phyloP scores from a whole-genome alignment of 2,329 filamentous ascomycete species.

The Botrytis aclada region DNA sequence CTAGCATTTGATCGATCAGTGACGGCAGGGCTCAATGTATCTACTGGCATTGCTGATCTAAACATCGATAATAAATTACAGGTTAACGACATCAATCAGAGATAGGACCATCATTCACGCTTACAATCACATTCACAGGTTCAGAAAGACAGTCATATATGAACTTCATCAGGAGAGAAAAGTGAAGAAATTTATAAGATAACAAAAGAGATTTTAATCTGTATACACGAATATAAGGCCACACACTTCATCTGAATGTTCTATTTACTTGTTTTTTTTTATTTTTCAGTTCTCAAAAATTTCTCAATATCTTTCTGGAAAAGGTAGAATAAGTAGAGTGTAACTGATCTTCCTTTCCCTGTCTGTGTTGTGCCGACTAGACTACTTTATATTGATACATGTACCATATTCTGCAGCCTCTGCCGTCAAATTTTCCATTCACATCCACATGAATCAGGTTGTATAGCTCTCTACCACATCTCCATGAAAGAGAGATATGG shows the following conservation, averaged over 20 bases:
- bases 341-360: constrained; percentile 8
- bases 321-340: constrained; percentile 7
- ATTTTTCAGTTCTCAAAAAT: constrained; percentile 16
- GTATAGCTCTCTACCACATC: constrained; percentile 21
- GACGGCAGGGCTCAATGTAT: background rate
- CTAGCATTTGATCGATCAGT: background rate
- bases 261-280: constrained; percentile 1
- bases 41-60: background rate
- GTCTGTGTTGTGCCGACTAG: constrained; percentile 8
- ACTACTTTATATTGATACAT: constrained; percentile 15
- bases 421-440: constrained; percentile 28
- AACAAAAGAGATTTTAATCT: background rate
- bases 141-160: background rate
- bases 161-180: background rate
- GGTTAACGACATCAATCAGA: background rate
- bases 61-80: background rate
- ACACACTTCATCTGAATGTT: constrained; percentile 6
- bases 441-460: constrained; percentile 29
- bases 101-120: background rate
- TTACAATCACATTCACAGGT: background rate
- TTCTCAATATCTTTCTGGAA: constrained; percentile 3
- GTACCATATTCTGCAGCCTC: constrained; percentile 28
- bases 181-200: background rate
- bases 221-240: constrained; percentile 5
- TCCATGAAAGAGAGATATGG: background rate